Base-by-base conservation (phyloP, 2,329 filamentous ascomycete species). In the Calonectria pseudoreteaudii region DNA sequence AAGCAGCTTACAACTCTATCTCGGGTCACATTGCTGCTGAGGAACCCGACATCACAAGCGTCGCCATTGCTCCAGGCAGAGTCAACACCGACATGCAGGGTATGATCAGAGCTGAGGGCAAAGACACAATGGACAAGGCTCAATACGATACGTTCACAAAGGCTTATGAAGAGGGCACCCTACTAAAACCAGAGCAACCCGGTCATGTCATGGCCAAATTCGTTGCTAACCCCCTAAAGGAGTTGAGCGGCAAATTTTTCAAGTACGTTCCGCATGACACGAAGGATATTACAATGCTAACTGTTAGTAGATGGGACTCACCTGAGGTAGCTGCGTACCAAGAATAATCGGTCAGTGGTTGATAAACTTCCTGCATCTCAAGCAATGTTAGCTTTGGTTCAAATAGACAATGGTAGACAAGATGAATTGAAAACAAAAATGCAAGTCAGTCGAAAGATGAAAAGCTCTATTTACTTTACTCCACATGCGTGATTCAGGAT, bases 31-130 rank as follows among this genome's bases (percentile, higher is more conserved):
- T 98, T 44, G 91, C 91, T 0, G 88, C 89, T 1, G 96, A 98
- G 82, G 96, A 98, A 83, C 92, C 93, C 1, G 88, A 92, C 18
- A 91, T 98, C 56, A 94, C 91, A 0, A 92, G 91, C 16, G 85
- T 98, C 0, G 89, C 94, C 0, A 87, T 98, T 41, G 89, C 93
- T 5, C 96, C 96, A 0, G 96, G 96, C 3, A 91, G 94, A 58
- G 93, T 97, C 10, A 94, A 98, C 81, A 98, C 96, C 0, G 93
- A 93, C 66, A 98, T 98, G 96, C 96, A 98, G 83, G 89, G 89
- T n/a, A 90, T 94, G 71, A 90, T 99, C 71, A 89, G 97, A 66
- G 92, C 95, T 60, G 82, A 85, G 4, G 90, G 88, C 53, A 83
- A 85, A 47, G 81, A 82, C 2, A 84, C 83, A 68, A 92, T 92